Base-by-base conservation (phyloP, 441 rosid species). In the Populus hybrid region DNA sequence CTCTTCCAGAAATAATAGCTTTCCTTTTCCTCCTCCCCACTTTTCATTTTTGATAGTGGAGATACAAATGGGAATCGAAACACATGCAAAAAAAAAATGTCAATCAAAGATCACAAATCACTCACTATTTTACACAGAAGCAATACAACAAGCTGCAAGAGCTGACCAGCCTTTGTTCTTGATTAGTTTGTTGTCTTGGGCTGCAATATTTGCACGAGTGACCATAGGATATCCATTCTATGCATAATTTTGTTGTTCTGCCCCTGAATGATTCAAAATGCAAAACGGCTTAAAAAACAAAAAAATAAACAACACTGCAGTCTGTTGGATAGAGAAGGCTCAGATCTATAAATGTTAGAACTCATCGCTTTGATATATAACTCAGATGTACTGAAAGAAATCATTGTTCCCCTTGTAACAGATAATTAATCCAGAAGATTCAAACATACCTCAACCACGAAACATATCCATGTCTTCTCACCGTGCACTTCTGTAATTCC, bases 181-280 rank as follows among this genome's bases (percentile, higher is more conserved):
- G 59, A 73, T 88, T 87, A 86, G 80, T 67, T 82, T 69, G 87
- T 84, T 69, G 88, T 77, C 82, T 93, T 90, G 75, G 88, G 89
- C 82, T 93, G 98, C 82, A 95, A 84, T 78, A 87, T 82, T 83
- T 93, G 99, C 78, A 91, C 93, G 28, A 95, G 90, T 30, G 95
- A 90, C 97, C 98, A 95, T 79, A 95, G 83, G 78, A 95, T 84
- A 85, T 93, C 99, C 99, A 95, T 91, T 87, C 98, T 89, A 73
- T 92, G 96, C 89, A 90, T 86, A 38, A 83, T 84, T 81, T 84
- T 88, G 85, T 88, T 89, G 85, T 87, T 87, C 80, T 90, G 92
- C 70, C 95, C 94, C 98, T 93, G 91, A 83, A 86, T 82, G 73
- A 68, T 72, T 78, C 57, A 53, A 53, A 53, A 53, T 53, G n/a